Conservation (phyloP, 768 basidiomycete genomes). For the Trametopsis cervina region DNA sequence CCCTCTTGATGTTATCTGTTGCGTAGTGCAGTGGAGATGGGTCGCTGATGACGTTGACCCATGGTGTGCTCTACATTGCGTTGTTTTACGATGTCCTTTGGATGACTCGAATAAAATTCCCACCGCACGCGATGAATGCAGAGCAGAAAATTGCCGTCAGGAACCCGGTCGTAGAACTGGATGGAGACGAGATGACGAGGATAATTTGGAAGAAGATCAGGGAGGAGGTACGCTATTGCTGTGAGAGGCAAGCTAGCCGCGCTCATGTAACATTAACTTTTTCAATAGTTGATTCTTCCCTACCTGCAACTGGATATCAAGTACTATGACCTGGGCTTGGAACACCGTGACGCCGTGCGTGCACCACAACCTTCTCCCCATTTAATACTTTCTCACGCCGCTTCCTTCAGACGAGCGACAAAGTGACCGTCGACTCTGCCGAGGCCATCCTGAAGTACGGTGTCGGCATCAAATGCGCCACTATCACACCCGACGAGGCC, state of each 20-base stretch:
- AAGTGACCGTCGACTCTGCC: conserved; percentile 89
- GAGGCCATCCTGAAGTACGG: conserved; percentile 91
- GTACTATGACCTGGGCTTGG: conserved; percentile 95
- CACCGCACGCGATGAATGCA: conserved; percentile 7
- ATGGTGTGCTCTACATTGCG: background rate
- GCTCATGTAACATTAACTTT: background rate
- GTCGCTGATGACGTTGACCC: background rate
- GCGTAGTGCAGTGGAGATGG: background rate
- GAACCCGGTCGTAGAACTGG: conserved; percentile 91
- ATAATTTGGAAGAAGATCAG: conserved; percentile 99
- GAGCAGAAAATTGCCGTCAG: conserved; percentile 65
- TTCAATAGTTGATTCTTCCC: conserved; percentile 82
- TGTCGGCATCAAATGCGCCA: conserved; percentile 99
- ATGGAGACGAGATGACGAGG: conserved; percentile 98
- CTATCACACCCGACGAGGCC: conserved; percentile 97
- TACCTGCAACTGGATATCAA: conserved; percentile 96
- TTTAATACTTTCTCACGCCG: background rate
- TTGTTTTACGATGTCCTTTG: background rate
- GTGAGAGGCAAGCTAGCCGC: background rate
- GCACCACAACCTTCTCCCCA: background rate
- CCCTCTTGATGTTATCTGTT: background rate
- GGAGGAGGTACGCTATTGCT: conserved; percentile 62
- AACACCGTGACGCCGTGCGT: conserved; percentile 79
- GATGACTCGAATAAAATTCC: background rate
- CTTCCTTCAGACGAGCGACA: conserved; percentile 71